phyloP scores from a whole-genome alignment of 2,329 filamentous ascomycete genomes.

The Penicillium sp. region DNA sequence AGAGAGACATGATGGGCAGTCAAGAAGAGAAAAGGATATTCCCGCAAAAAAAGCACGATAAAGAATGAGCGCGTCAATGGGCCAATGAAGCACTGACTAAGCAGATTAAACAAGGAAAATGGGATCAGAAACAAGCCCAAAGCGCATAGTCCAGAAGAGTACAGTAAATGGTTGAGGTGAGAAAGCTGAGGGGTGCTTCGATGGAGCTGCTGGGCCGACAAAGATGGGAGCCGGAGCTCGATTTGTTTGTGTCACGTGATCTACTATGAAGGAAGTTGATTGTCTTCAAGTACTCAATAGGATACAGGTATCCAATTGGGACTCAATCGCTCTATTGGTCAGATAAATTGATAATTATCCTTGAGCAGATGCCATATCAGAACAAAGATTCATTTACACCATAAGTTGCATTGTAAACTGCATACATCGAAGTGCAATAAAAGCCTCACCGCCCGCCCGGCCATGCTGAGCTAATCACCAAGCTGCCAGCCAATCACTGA shows the following conservation, averaged over 20 bases:
- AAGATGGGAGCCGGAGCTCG: conserved; percentile 22
- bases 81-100: not conserved
- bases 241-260: conserved; percentile 27
- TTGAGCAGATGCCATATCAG: no score
- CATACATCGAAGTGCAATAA: not conserved
- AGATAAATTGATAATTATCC: not conserved
- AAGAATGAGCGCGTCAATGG: conserved; percentile 3
- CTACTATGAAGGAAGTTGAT: not conserved
- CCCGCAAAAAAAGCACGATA: conserved; percentile 16
- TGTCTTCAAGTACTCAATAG: no score
- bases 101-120: not conserved
- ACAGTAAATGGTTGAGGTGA: conserved; percentile 8
- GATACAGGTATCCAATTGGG: no score
- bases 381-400: not conserved
- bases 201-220: conserved; percentile 19
- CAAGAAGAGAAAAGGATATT: conserved; percentile 11
- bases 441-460: not conserved
- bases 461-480: conserved; percentile 22
- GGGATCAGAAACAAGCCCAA: not conserved
- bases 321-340: no score
- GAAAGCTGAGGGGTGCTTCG: conserved; percentile 17
- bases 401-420: no score
- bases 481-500: conserved; percentile 33
- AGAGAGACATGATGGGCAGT: conserved; percentile 38
- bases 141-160: conserved; percentile 10